A percentile compares a stretch with the other conserved stretches of the same genome.
These are phyloP conservation scores for Alternaria panax DNA, from an alignment of 2,329 filamentous ascomycete species.

Conservation along the genomic window DNA sequence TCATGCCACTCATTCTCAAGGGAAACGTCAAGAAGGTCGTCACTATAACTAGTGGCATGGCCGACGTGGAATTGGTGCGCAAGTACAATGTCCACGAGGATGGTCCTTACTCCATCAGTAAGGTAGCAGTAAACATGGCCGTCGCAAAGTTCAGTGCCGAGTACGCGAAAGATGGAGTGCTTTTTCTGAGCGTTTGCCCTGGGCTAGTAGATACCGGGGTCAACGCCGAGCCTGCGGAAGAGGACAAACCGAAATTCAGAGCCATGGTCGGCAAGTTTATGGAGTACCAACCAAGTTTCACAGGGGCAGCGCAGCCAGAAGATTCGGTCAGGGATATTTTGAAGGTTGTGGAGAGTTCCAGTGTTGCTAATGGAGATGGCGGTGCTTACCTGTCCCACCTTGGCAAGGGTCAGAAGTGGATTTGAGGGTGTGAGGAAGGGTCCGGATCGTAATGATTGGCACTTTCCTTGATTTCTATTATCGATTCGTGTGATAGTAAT, in stretches of 20 bases:
- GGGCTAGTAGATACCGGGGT: conserved; percentile 30
- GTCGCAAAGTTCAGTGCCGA: conserved; percentile 53
- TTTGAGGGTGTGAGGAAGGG: background rate
- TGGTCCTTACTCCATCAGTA: conserved; percentile 49
- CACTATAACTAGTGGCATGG: conserved; percentile 50
- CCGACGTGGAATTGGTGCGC: conserved; percentile 40
- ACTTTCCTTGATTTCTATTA: background rate
- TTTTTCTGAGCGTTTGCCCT: conserved; percentile 32
- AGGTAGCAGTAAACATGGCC: conserved; percentile 53
- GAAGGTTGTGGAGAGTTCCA: conserved; percentile 16
- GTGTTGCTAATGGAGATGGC: conserved; percentile 21
- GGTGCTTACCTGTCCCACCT: conserved; percentile 26
- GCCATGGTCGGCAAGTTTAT: conserved; percentile 4
- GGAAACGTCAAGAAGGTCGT: conserved; percentile 53
- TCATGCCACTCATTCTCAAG: conserved; percentile 52
- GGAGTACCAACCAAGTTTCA: conserved; percentile 23
- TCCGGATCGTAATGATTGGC: no score
- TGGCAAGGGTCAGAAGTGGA: conserved; percentile 24
- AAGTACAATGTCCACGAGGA: conserved; percentile 28
- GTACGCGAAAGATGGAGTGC: conserved; percentile 31
- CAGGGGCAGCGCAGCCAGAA: conserved; percentile 16
- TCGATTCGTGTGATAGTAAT: background rate
- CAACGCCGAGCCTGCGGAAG: conserved; percentile 14
- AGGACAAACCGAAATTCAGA: background rate
- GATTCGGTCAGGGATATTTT: conserved; percentile 20